phyloP scores from a whole-genome alignment of 768 basidiomycete genomes.

The Tubosaeta sp. region DNA sequence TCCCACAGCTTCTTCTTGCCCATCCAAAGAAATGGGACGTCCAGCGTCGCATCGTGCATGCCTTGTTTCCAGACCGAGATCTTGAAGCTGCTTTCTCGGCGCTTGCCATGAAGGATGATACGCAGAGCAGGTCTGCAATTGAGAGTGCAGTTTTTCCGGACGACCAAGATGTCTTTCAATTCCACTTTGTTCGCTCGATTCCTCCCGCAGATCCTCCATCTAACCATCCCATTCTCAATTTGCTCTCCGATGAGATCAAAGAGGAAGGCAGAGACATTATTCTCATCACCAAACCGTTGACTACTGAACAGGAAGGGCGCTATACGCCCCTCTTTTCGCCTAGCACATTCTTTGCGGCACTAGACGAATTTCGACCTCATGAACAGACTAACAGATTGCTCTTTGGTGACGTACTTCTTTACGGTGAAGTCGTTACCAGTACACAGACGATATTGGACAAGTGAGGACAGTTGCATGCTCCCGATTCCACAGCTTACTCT shows the following conservation, averaged over 20 bases:
- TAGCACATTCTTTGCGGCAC: slow-evolving; percentile 49
- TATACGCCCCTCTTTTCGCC: slow-evolving; percentile 74
- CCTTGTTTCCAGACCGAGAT: slow-evolving; percentile 18
- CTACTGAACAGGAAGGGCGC: slow-evolving; percentile 32
- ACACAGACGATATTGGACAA: slow-evolving; percentile 94
- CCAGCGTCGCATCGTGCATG: slow-evolving; percentile 11
- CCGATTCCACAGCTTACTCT: background rate
- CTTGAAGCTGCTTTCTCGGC: slow-evolving; percentile 42
- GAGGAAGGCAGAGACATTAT: slow-evolving; percentile 54
- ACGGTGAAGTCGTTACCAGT: slow-evolving; percentile 87
- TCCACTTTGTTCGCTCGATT: slow-evolving; percentile 39
- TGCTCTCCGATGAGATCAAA: slow-evolving; percentile 26
- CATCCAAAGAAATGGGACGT: slow-evolving; percentile 22
- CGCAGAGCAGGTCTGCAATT: slow-evolving; percentile 25
- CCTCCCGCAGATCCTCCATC: slow-evolving; percentile 25
- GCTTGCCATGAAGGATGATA: slow-evolving; percentile 43
- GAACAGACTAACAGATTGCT: slow-evolving; percentile 39
- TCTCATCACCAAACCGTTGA: slow-evolving; percentile 47
- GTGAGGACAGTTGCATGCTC: slow-evolving; percentile 41
- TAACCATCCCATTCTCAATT: slow-evolving; percentile 12
- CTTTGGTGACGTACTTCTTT: slow-evolving; percentile 75
- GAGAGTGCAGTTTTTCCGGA: slow-evolving; percentile 47
- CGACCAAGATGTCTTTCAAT: slow-evolving; percentile 64
- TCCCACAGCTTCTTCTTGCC: slow-evolving; percentile 29
- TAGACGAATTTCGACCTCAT: slow-evolving; percentile 31